Conservation (phyloP, 345 rosid species). For the Gossypium rotundifolium region DNA sequence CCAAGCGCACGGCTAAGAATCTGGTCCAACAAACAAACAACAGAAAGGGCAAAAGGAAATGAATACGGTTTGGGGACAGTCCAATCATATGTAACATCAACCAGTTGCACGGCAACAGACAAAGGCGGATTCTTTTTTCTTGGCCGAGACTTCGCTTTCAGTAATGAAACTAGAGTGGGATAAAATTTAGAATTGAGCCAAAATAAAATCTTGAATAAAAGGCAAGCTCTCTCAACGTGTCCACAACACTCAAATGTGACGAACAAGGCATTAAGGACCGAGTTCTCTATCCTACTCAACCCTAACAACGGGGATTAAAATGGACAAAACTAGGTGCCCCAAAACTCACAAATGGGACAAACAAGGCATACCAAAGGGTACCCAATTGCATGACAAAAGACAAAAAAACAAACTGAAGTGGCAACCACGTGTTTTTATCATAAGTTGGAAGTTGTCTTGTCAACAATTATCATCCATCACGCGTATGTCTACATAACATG, state of each 20-base stretch:
- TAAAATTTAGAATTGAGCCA: too few relatives aligned
- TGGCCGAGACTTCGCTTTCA: too few relatives aligned
- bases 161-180: too few relatives aligned
- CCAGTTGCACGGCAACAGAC: background rate
- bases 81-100: background rate
- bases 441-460: background rate
- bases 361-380: background rate
- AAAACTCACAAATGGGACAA: background rate
- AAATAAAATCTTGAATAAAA: too few relatives aligned
- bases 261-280: too few relatives aligned
- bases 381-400: background rate
- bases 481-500: background rate
- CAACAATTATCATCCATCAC: constrained; percentile 12
- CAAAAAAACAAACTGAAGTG: background rate
- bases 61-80: too few relatives aligned
- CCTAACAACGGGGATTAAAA: too few relatives aligned
- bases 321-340: too few relatives aligned
- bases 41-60: background rate
- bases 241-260: too few relatives aligned
- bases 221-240: too few relatives aligned
- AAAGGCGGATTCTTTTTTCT: too few relatives aligned
- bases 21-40: constrained; percentile 23
- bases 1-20: constrained; percentile 54
- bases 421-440: background rate
- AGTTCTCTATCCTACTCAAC: too few relatives aligned